These are phyloP conservation scores for Chalciporus chontae DNA, from an alignment of 768 basidiomycete species.

Conservation along the genomic window DNA sequence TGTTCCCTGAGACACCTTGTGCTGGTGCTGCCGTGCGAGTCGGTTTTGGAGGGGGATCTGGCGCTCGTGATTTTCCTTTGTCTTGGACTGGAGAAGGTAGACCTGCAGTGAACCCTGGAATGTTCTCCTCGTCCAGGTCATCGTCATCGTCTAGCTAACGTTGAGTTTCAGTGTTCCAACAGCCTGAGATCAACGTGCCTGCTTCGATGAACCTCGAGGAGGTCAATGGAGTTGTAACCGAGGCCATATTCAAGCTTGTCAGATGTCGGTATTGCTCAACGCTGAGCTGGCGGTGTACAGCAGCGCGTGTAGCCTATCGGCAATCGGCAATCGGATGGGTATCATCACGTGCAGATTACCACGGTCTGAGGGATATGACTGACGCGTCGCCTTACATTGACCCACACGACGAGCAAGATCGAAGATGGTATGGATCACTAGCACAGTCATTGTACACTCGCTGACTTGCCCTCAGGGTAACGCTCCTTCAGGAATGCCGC, in stretches of 20 bases:
- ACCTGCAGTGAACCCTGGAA: slow-evolving; percentile 70
- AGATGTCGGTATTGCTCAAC: not conserved
- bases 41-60: slow-evolving; percentile 48
- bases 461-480: slow-evolving; percentile 57
- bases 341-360: slow-evolving; percentile 22
- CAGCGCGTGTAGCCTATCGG: too few relatives aligned
- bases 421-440: slow-evolving; percentile 21
- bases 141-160: slow-evolving; percentile 62
- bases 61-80: slow-evolving; percentile 73
- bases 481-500: slow-evolving; percentile 58
- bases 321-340: slow-evolving; percentile 6
- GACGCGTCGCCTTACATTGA: slow-evolving; percentile 43
- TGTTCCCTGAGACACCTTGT: slow-evolving; percentile 63
- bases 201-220: slow-evolving; percentile 80
- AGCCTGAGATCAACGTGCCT: slow-evolving; percentile 38
- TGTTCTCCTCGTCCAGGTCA: slow-evolving; percentile 77
- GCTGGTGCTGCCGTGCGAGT: slow-evolving; percentile 30
- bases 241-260: slow-evolving; percentile 17
- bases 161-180: slow-evolving; percentile 1
- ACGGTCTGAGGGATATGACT: slow-evolving; percentile 36
- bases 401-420: slow-evolving; percentile 5
- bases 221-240: slow-evolving; percentile 47
- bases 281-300: too few relatives aligned
- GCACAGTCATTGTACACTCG: not conserved
- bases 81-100: slow-evolving; percentile 44